phyloP scores from a whole-genome alignment of 2,329 filamentous ascomycete species.

The Monosporascus cannonballus region DNA sequence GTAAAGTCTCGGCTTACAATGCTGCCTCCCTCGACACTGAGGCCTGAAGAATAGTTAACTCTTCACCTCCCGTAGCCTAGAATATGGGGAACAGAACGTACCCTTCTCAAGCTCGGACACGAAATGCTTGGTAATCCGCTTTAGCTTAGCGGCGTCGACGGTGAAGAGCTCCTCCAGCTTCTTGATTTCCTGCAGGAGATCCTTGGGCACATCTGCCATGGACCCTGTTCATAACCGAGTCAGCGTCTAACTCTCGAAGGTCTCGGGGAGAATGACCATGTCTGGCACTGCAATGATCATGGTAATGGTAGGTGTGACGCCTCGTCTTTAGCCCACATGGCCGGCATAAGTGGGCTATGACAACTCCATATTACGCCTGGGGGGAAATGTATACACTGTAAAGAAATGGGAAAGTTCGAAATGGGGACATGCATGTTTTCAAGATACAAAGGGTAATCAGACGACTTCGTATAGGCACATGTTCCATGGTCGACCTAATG shows the following conservation, averaged over 20 bases:
- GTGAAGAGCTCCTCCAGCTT: conserved; percentile 79
- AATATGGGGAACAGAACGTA: conserved; percentile 28
- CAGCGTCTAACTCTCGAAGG: conserved; percentile 1
- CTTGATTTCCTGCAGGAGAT: conserved; percentile 74
- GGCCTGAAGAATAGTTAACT: conserved; percentile 43
- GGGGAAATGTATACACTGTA: neutral
- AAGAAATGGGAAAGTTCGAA: too few relatives aligned
- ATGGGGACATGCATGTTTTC: too few relatives aligned
- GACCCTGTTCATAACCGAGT: conserved; percentile 55
- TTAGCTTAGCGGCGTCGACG: conserved; percentile 72
- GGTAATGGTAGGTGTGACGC: conserved; percentile 15
- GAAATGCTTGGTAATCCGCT: conserved; percentile 87
- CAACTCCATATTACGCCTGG: neutral
- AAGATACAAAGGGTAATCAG: too few relatives aligned
- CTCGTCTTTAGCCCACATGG: conserved; percentile 5
- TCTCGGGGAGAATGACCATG: neutral
- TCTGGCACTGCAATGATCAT: conserved; percentile 1
- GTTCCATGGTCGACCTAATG: too few relatives aligned
- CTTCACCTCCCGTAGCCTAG: conserved; percentile 6
- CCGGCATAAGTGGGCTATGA: conserved; percentile 8
- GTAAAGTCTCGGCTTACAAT: conserved; percentile 59
- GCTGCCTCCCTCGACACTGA: conserved; percentile 81
- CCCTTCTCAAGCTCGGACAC: conserved; percentile 82
- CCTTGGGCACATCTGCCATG: conserved; percentile 83
- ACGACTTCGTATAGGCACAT: too few relatives aligned